Evolutionary conservation across 495 filamentous ascomycete species (phyloP), one percentile per base, ranked within the genome.

Genomic region (Collariella sp.): DNA sequence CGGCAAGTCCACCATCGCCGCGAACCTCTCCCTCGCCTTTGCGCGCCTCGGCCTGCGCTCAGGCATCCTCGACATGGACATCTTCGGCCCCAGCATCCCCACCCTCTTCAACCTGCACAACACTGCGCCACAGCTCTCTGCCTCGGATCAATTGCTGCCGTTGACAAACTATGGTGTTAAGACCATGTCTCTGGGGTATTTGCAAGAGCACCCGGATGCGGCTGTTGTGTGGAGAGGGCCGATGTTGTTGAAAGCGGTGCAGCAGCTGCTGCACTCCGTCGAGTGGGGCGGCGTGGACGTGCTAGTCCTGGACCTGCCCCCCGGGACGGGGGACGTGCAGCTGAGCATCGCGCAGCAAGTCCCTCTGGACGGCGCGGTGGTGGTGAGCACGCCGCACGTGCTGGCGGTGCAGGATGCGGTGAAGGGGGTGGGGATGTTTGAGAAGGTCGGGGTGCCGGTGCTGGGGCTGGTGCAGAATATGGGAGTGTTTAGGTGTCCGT

Each of bases 391-490:
- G 10, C 93, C 93, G 22, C 91, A 97, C 66, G 87, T 94, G 45
- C 79, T 97, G 38, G 87, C 90, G 1, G 76, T 96, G 0, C 85
- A 85, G 41, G 93, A 97, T 62, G 90, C 93, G 0, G 79, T 95
- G 0, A 87, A 89, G 59, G 93, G 93, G 0, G 81, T 96, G 35
- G 85, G 86, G 47, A 90, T 99, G 86, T 96, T 97, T 67, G 77
- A 81, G 57, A 91, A 87, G 59, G 84, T 91, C 52, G 82, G 82
- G 19, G 83, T 95, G 31, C 68, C 72, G 16, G 73, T 87, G 15
- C 71, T 97, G 22, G 93, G 93, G n/a, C 84, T 97, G 77, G 84
- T 97, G 45, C 85, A 91, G 63, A 99, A 99, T 60, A 99, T 99
- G 93, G 85, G 83, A 3, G 76, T 85, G 22, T 96, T 95, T 60